Base-by-base conservation (phyloP, 441 rosid genomes). In the Mallotus japonicus region DNA sequence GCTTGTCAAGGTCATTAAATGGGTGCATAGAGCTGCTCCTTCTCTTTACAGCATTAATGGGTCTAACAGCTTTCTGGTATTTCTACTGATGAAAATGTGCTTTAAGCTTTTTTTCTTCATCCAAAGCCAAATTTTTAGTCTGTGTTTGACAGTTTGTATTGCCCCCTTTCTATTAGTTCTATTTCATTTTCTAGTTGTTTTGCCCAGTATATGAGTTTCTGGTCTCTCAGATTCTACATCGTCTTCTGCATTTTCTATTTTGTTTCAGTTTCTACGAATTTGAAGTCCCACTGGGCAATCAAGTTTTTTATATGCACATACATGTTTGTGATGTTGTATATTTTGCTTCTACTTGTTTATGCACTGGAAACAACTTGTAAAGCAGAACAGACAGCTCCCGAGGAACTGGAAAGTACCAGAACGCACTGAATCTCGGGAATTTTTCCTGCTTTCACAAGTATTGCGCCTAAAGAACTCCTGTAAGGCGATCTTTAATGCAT, bases 401-500 rank as follows among this genome's bases (percentile, higher is more conserved):
- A 81, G 85, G 76, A 86, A 88, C 81, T 86, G 90, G 92, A 86
- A 77, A 77, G 74, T 86, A 58, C 65, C 65, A 14, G 76, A 85
- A 79, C 86, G 75, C 58, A 73, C 51, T 56, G 83, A 80, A 69
- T 55, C 78, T 19, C 69, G 53, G 72, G 76, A 80, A n/a, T 68
- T 82, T 56, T 54, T 66, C 34, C 77, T 79, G 16, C 86, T 88
- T 69, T 73, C 84, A 46, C 87, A 85, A 75, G 86, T 83, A 53
- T 70, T 69, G 44, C 58, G 17, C 46, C 72, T 80, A 53, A 78
- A 62, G 49, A 71, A 62, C 71, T 72, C 78, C 17, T 75, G 79
- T 59, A 76, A 72, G 76, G 85, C 79, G 15, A 67, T 56, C 13
- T 81, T 87, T 75, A 67, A 69, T 61, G 90, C 90, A 65, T 83